These are phyloP conservation scores for Esteya vermicola DNA, from an alignment of 2,329 filamentous ascomycete species.

Conservation along the genomic window DNA sequence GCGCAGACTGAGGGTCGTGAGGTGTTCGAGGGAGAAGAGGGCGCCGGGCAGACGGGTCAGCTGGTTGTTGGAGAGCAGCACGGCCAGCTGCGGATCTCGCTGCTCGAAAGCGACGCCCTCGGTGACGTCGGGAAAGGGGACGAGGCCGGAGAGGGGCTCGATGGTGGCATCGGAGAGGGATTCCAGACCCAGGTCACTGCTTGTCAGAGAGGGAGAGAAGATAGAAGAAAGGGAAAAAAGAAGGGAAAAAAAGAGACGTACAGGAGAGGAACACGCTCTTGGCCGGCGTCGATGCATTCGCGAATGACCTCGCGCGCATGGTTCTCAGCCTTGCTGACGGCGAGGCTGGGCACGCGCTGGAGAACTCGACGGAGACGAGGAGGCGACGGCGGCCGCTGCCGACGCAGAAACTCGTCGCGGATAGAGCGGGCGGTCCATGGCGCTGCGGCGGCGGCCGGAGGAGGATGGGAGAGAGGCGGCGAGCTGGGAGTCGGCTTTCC, in stretches of 20 bases:
- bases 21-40: conserved; percentile 45
- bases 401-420: conserved; percentile 45
- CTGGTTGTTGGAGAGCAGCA: conserved; percentile 47
- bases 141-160: conserved; percentile 38
- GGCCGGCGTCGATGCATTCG: conserved; percentile 40
- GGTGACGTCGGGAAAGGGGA: conserved; percentile 37
- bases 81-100: conserved; percentile 41
- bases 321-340: conserved; percentile 25
- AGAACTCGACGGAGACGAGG: conserved; percentile 14
- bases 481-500: neutral
- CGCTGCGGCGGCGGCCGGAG: conserved; percentile 23
- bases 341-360: conserved; percentile 14
- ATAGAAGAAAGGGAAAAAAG: neutral
- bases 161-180: conserved; percentile 42
- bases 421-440: conserved; percentile 17
- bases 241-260: neutral
- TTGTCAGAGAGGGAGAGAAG: neutral
- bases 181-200: conserved; percentile 31
- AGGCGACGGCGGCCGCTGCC: conserved; percentile 24
- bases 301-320: conserved; percentile 32
- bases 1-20: conserved; percentile 53
- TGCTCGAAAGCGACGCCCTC: conserved; percentile 45
- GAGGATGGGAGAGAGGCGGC: conserved; percentile 16
- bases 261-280: conserved; percentile 30
- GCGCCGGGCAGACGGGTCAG: conserved; percentile 42